Evolutionary conservation across 2,329 filamentous ascomycete genomes (phyloP), one percentile per base, ranked within the genome.

Genomic region (Piedraia hortae): DNA sequence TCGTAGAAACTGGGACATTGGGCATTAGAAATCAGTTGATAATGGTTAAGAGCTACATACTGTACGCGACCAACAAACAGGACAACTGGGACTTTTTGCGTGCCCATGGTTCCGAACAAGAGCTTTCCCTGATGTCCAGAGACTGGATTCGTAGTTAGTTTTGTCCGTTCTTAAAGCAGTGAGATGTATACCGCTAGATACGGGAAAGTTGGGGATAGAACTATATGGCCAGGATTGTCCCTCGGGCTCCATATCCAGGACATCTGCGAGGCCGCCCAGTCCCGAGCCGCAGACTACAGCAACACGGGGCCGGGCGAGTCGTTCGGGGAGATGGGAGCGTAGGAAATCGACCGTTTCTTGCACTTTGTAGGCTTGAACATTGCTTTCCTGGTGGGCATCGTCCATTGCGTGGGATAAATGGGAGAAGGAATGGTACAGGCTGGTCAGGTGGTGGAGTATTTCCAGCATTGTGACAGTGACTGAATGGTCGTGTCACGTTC

Each of bases 241-340:
- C 25, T 50, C 50, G 5, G 48, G 47, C 13, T 50, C 45, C 10
- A 46, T 34, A 22, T 61, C 46, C 20, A 67, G 51, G 3, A 56
- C 59, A 25, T 58, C 48, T 26, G 54, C 59, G 16, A 70, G 51
- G 2, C 61, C 62, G 18, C 62, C 62, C 5, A 70, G 43, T 3
- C 64, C 63, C 21, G 61, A 66, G 14, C 63, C 63, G 37, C 63
- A 70, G 12, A 69, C 55, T 25, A 70, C 62, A 17, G 60, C 64
- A 28, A 68, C 52, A 26, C 51, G 49, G 6, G 63, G 63, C 19
- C 27, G 28, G 2, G 44, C 41, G 24, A 55, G 47, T n/a, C 63
- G 38, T 9, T 38, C 28, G 9, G 60, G 59, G n/a, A 67, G 38
- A 20, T 44, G 44, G 11, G 45, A 37, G 21, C 46, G 50, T 11